Evolutionary conservation across 129 eudicot genomes (phyloP).

Genomic region (Scalesia atractyloides): DNA sequence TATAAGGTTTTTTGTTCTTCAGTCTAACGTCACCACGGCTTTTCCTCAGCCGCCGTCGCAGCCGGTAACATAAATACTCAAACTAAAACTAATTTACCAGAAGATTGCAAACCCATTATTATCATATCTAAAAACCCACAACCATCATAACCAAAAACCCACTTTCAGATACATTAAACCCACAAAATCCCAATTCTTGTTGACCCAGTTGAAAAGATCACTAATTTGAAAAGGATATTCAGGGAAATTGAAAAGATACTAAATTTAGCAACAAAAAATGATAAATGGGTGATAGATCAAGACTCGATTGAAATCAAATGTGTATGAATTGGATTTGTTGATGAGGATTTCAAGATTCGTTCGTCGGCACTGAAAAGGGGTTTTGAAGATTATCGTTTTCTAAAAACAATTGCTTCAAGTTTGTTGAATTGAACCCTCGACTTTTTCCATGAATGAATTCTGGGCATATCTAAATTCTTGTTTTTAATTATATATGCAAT

Average conservation of each 20-base stretch:
- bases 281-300: background rate
- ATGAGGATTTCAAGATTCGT: background rate
- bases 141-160: background rate
- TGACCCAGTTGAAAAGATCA: background rate
- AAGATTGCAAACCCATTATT: conserved; percentile 12
- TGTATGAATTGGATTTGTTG: background rate
- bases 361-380: background rate
- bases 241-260: too few relatives aligned
- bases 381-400: background rate
- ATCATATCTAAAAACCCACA: conserved; percentile 7
- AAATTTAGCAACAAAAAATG: background rate
- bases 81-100: conserved; percentile 1
- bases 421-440: too few relatives aligned
- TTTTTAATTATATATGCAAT: too few relatives aligned
- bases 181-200: background rate
- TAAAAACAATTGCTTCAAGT: too few relatives aligned
- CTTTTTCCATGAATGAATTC: too few relatives aligned
- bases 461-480: too few relatives aligned
- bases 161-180: conserved; percentile 1
- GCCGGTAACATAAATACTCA: conserved; percentile 13
- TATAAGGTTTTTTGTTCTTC: too few relatives aligned
- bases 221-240: too few relatives aligned
- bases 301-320: background rate
- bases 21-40: too few relatives aligned
- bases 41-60: too few relatives aligned